A percentile compares a stretch with the other conserved stretches of the same genome.
These are phyloP conservation scores for Pelargonium myrrhifolium DNA, from an alignment of 441 rosid genomes.

Conservation along the genomic window DNA sequence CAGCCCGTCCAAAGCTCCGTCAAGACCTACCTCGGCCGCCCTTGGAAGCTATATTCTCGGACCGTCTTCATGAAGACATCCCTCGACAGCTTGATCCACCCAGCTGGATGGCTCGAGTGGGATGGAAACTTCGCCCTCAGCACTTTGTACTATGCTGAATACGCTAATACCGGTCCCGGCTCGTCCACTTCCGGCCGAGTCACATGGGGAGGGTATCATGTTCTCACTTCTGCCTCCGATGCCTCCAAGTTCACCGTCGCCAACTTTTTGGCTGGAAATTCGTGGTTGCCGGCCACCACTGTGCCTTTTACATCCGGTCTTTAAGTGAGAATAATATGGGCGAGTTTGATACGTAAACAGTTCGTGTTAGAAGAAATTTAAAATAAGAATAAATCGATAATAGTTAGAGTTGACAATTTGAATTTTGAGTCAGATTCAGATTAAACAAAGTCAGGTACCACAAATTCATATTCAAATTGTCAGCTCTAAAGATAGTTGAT, in stretches of 20 bases:
- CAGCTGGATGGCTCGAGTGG: slow-evolving; percentile 4
- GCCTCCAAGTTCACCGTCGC: slow-evolving; percentile 47
- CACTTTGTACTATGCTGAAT: slow-evolving; percentile 11
- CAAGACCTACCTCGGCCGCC: slow-evolving; percentile 15
- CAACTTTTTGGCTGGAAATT: slow-evolving; percentile 38
- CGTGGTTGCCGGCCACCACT: slow-evolving; percentile 44
- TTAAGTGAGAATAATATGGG: slow-evolving; percentile 12
- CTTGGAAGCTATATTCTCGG: slow-evolving; percentile 5
- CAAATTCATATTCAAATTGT: too few species aligned
- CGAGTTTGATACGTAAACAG: too few species aligned
- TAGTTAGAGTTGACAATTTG: too few species aligned
- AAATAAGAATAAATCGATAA: neutral
- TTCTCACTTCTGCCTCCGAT: slow-evolving; percentile 1
- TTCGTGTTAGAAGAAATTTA: neutral
- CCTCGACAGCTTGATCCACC: neutral
- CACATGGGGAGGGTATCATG: slow-evolving; percentile 5
- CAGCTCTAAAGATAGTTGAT: neutral
- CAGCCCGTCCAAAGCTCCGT: slow-evolving; percentile 36
- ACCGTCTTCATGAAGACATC: neutral
- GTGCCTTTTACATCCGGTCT: slow-evolving; percentile 53
- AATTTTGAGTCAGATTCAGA: too few species aligned
- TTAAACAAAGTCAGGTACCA: too few species aligned
- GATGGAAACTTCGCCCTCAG: neutral
- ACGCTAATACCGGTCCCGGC: slow-evolving; percentile 5
- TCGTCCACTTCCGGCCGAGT: neutral